Evolutionary conservation across 306 rosid genomes (phyloP).

Genomic region (apple (Malus domestica)): DNA sequence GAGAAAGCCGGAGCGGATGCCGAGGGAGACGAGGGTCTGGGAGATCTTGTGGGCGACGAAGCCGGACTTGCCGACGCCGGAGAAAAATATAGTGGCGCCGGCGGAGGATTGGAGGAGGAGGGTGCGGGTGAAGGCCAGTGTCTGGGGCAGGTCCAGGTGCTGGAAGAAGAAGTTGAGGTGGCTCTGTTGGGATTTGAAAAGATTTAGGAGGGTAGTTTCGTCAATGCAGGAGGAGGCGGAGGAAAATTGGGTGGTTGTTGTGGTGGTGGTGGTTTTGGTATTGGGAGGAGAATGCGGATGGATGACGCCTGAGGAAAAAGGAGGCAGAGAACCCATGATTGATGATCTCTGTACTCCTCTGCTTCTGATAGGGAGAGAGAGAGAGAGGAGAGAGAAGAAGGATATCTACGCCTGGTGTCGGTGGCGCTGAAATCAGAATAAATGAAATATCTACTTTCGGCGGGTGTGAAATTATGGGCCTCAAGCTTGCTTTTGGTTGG

Average conservation of each 20-base stretch:
- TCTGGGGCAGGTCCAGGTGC: conserved; percentile 70
- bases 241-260: background rate
- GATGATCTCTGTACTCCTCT: conserved; percentile 15
- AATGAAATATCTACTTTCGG: background rate
- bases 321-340: conserved; percentile 44
- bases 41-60: conserved; percentile 96
- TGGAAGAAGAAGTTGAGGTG: conserved; percentile 95
- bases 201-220: conserved; percentile 44
- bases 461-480: background rate
- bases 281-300: background rate
- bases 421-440: conserved; percentile 1
- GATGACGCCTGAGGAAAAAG: background rate
- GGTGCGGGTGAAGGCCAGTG: conserved; percentile 65
- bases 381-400: background rate
- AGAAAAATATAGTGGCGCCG: conserved; percentile 79
- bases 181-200: conserved; percentile 80
- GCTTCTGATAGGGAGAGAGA: background rate
- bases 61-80: conserved; percentile 96
- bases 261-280: background rate
- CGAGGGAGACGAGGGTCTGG: conserved; percentile 90
- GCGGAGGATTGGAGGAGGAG: conserved; percentile 73
- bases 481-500: background rate
- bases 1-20: conserved; percentile 70
- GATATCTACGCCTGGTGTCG: background rate
- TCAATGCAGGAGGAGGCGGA: conserved; percentile 27